Base-by-base conservation (phyloP, 2,329 filamentous ascomycete genomes). In the Colletotrichum scovillei region DNA sequence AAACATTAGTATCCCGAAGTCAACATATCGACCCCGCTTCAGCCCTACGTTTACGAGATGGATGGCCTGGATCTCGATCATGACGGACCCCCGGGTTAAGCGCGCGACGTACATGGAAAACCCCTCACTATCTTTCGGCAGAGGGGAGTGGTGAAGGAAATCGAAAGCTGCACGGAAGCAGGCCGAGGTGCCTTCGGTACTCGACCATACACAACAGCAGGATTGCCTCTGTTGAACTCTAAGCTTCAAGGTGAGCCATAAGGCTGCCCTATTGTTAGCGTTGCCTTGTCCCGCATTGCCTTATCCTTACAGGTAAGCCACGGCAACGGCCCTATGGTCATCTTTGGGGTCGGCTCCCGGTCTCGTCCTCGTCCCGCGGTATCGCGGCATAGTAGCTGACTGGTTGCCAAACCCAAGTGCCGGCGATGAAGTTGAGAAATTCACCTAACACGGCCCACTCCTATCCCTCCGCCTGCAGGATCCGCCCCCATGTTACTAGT, bases 231-330 rank as follows among this genome's bases (percentile, higher is more conserved):
- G n/a, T 63, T 9, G 35, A 38, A 52, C n/a, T n/a, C 11, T 38
- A 19, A 19, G 14, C 16, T 49, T 57, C 32, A 22, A 14, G 63
- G 57, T 63, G 35, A 57, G 57, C 49, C 57, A n/a, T 38, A 19
- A 32, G 63, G 63, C 57, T 67, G 64, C 63, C 46, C 66, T 56
- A 16, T 16, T 42, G 14, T 22, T 32, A 19, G n/a, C 16, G 56
- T 60, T 24, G 63, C 55, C 69, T 67, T 28, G 35, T 22, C n/a
- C 16, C n/a, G 49, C n/a, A 19, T 49, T 49, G 42, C 42, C 42
- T 49, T 49, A n/a, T 49, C 42, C 42, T 42, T 42, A 16, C 38
- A 16, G 16, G 24, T n/a, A 67, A 55, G 52, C 49, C 57, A 63
- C 49, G 9, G 19, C 16, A 68, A 30, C 57, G 35, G 49, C 57